Base-by-base conservation (phyloP, 1,284 basidiomycete genomes). In the Ustilago shanxiensis region DNA sequence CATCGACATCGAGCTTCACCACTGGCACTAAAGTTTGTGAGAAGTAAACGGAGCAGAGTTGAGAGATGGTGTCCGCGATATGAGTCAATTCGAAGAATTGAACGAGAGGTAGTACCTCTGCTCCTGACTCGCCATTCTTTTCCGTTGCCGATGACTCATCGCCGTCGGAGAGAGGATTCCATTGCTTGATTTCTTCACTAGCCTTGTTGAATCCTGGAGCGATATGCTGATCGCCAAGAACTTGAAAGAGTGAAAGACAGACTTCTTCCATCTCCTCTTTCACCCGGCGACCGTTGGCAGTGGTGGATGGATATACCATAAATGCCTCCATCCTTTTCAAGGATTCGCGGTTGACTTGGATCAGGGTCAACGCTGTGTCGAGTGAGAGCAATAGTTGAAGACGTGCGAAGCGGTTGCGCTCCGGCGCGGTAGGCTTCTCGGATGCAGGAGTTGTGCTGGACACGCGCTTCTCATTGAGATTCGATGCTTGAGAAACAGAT, bases 11-110 rank as follows among this genome's bases (percentile, higher is more conserved):
- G 33, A 79, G 64, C 33, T 73, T 51, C 8, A 75, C 54, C 47
- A 66, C 18, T 8, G 58, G 26, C 11, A 67, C 57, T 84, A 98
- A 88, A 83, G 97, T 95, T 84, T 95, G 95, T 83, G 98, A 95
- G 83, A 95, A 99, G 87, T 96, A 99, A 1, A 98, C 96, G 79
- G 98, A 94, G 2, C 97, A 91, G 91, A 99, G 97, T 29, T 93
- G 94, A 87, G 95, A 94, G 57, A 99, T 98, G 20, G 94, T 99
- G 86, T 99, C 96, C 0, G 95, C 97, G 18, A 98, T 89, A 87
- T 99, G 96, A 0, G 97, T 95, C 18, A 99, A 89, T 88, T 98
- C 96, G 80, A 99, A 98, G 87, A 99, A 99, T 86, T 98, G 95
- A 50, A 98, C 88, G 1, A 99, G 87, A 0, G 96, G 95, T 0